Conservation (phyloP, 164 flowering plant genomes). For the Piper longum region DNA sequence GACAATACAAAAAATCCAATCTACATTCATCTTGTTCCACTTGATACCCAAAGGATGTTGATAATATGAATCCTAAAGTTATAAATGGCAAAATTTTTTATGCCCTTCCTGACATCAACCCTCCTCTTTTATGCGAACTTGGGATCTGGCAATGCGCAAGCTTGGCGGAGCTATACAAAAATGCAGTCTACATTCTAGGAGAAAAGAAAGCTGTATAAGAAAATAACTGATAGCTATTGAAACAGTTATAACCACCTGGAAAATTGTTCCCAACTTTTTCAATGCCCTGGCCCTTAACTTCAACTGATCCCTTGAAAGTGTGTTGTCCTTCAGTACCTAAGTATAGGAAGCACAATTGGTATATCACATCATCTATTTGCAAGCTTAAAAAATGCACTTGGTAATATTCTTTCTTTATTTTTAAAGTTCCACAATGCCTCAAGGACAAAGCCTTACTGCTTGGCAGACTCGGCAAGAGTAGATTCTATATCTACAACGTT, state of each 20-base stretch:
- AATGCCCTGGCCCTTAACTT: constrained; percentile 53
- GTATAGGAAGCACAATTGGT: constrained; percentile 3
- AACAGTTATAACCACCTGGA: constrained; percentile 41
- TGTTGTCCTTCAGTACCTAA: constrained; percentile 72
- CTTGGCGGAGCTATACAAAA: too few species aligned
- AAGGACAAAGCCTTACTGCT: constrained; percentile 20
- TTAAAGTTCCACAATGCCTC: background rate
- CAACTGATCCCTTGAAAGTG: constrained; percentile 52
- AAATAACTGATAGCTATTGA: background rate
- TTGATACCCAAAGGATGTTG: too few species aligned
- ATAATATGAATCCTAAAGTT: too few species aligned
- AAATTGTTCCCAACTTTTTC: constrained; percentile 74
- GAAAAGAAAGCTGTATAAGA: background rate
- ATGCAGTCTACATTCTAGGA: background rate
- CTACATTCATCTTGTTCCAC: too few species aligned
- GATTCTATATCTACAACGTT: constrained; percentile 85
- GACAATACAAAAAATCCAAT: too few species aligned
- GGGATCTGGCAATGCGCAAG: too few species aligned
- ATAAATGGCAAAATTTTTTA: too few species aligned
- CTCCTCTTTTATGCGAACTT: too few species aligned
- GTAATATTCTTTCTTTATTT: background rate
- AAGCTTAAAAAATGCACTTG: too few species aligned
- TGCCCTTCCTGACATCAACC: too few species aligned
- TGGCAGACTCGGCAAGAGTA: constrained; percentile 71
- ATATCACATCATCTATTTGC: background rate